Evolutionary conservation across 2,329 filamentous ascomycete species (phyloP).

Genomic region (Pochonia chlamydosporia): DNA sequence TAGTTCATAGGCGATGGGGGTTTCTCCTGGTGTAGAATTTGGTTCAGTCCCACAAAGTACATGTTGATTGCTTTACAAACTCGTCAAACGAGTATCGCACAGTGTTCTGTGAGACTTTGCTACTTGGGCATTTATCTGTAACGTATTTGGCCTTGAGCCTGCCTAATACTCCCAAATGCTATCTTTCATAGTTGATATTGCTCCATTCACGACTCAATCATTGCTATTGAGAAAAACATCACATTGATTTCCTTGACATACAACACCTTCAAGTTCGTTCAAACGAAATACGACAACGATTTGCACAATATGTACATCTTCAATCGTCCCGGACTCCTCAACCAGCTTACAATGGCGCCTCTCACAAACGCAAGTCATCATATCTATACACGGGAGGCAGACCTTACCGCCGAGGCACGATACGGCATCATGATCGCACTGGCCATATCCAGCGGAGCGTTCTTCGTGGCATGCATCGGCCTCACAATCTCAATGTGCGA

Average conservation of each 20-base stretch:
- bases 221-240: no score
- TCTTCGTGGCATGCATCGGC: constrained; percentile 10
- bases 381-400: constrained; percentile 6
- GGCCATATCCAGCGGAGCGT: constrained; percentile 10
- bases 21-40: neutral
- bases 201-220: no score
- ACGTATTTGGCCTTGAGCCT: neutral
- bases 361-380: neutral
- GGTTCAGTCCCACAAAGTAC: neutral
- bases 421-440: constrained; percentile 10
- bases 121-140: neutral
- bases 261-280: neutral
- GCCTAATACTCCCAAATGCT: no score
- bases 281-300: neutral
- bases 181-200: no score
- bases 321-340: neutral
- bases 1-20: neutral
- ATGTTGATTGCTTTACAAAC: constrained; percentile 3
- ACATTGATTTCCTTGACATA: no score
- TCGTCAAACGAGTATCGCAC: neutral
- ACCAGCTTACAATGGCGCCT: neutral
- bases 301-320: neutral
- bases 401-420: constrained; percentile 5
- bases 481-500: constrained; percentile 8
- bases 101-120: neutral